A percentile compares a stretch with the other conserved stretches of the same genome.
phyloP scores from a whole-genome alignment of 1,284 basidiomycete genomes.

The Chalciporus sp. region DNA sequence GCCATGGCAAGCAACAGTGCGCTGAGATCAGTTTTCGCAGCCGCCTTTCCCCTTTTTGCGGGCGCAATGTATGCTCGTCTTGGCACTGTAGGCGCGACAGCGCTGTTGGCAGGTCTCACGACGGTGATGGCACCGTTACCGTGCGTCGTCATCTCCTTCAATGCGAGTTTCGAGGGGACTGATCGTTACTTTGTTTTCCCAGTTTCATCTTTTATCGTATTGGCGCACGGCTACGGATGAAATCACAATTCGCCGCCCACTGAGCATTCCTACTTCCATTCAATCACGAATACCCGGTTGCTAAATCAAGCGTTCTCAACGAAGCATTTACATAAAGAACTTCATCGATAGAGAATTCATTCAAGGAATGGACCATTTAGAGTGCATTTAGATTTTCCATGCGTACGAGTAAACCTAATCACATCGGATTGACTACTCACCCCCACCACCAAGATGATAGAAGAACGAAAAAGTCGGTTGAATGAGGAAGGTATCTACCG shows the following conservation, averaged over 20 bases:
- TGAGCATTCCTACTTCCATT: constrained; percentile 6
- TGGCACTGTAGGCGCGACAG: constrained; percentile 75
- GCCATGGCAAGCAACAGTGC: constrained; percentile 78
- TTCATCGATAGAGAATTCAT: too few species aligned
- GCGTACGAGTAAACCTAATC: background rate
- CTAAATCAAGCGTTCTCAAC: too few species aligned
- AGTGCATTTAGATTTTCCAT: background rate
- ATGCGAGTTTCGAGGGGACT: background rate
- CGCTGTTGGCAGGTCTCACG: constrained; percentile 73
- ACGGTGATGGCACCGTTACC: constrained; percentile 73
- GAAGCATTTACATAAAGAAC: too few species aligned
- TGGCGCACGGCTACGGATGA: constrained; percentile 35
- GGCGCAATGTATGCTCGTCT: constrained; percentile 57
- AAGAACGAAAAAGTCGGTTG: too few species aligned
- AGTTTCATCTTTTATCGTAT: constrained; percentile 43
- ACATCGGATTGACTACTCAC: background rate
- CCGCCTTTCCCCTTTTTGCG: constrained; percentile 74
- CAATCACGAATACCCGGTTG: background rate
- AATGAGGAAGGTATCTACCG: constrained; percentile 6
- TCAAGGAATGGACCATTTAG: too few species aligned
- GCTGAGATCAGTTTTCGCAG: constrained; percentile 66
- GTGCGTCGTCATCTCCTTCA: constrained; percentile 39
- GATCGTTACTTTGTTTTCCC: constrained; percentile 7
- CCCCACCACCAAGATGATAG: too few species aligned
- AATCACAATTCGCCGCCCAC: constrained; percentile 38